phyloP scores from a whole-genome alignment of 495 filamentous ascomycete species.

The Talaromyces borbonicus region DNA sequence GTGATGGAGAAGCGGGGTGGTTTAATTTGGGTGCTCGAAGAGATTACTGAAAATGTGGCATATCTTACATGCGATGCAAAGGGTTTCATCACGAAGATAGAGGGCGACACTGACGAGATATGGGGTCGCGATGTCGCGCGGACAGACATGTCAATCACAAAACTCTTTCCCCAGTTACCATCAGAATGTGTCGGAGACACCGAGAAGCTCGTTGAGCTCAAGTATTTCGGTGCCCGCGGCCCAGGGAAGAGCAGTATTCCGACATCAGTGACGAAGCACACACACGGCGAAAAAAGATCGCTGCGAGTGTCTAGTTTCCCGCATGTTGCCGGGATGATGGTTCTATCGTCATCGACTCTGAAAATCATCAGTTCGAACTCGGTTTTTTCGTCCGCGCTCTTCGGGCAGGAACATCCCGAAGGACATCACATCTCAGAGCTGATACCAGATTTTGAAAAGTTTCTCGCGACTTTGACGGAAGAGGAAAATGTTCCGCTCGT shows the following conservation, averaged over 20 bases:
- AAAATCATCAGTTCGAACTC: slow-evolving; percentile 86
- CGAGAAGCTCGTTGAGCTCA: slow-evolving; percentile 53
- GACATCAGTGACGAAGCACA: slow-evolving; percentile 60
- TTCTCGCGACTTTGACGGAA: slow-evolving; percentile 69
- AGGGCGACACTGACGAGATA: slow-evolving; percentile 62
- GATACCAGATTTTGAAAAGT: slow-evolving; percentile 77
- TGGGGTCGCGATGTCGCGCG: slow-evolving; percentile 65
- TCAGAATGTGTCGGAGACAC: slow-evolving; percentile 55
- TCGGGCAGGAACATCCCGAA: slow-evolving; percentile 76
- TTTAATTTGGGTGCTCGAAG: slow-evolving; percentile 94
- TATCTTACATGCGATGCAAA: slow-evolving; percentile 61
- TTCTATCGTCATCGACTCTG: slow-evolving; percentile 65
- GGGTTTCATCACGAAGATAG: slow-evolving; percentile 54
- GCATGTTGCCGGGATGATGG: slow-evolving; percentile 94
- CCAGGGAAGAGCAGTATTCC: slow-evolving; percentile 67
- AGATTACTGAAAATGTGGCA: slow-evolving; percentile 91
- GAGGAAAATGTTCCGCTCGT: slow-evolving; percentile 73
- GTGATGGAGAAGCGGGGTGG: slow-evolving; percentile 94
- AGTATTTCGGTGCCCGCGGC: slow-evolving; percentile 74
- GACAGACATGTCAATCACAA: slow-evolving; percentile 58
- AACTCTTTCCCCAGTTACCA: slow-evolving; percentile 75
- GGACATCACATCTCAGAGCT: slow-evolving; percentile 68
- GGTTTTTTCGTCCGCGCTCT: slow-evolving; percentile 84
- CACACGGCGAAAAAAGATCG: slow-evolving; percentile 49
- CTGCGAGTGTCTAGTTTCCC: slow-evolving; percentile 86